Base-by-base conservation (phyloP, 352 stramenopile species). In the Phytophthora cryptogea region DNA sequence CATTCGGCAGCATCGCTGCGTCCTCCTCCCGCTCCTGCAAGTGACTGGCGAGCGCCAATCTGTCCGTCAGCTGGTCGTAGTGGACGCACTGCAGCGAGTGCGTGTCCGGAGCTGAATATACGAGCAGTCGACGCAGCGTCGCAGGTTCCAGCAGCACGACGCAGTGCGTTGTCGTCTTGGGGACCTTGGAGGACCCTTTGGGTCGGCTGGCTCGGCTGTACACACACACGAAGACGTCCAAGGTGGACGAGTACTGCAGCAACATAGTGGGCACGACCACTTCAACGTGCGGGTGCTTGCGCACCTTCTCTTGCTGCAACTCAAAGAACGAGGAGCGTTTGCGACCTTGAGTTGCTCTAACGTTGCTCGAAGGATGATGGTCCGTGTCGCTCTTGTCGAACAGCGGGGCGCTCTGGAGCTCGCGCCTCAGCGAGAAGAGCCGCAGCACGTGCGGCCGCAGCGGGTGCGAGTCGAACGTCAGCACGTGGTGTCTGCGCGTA, bases 151-250 rank as follows among this genome's bases (percentile, higher is more conserved):
- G 39, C n/a, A 92, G 66, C 23, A 87, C 42, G 4, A 92, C 66
- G 14, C 55, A 72, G 47, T 83, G 86, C 27, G 50, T 66, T 2
- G 67, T 54, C 16, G 27, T 48, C 3, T 35, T 45, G 13, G 51
- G 58, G 13, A 44, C 28, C 39, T 33, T 44, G 23, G 30, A 59
- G 42, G 26, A 30, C 8, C n/a, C 31, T 59, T n/a, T 49, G 11
- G 5, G 28, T 13, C 14, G 53, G 20, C 8, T 60, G 23, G 35
- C 70, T 32, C 16, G 59, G 9, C 50, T 77, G 54, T 88, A 89
- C 8, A 89, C 74, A 42, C 80, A 89, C 11, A 93, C 31, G 40
- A 83, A 91, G 31, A 87, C 73, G 50, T 91, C 84, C 13, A 76
- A 44, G 0, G 52, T 56, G 5, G 66, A 6, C 14, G 81, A 59